Evolutionary conservation across 1,139 yeast genomes (phyloP).

Genomic region (Hanseniaspora uvarum): DNA sequence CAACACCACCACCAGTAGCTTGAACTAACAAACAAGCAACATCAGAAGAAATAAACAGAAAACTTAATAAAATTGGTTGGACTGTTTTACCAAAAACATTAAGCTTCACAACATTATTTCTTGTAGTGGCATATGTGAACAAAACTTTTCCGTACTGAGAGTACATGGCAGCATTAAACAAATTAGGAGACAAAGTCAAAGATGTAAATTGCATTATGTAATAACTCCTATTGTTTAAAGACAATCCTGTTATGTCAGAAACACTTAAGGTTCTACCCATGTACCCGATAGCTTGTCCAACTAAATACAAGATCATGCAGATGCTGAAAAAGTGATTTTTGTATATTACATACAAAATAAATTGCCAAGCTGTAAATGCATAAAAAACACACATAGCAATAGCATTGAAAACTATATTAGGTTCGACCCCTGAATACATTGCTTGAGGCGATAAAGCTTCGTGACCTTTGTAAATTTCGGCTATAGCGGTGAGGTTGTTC

Average conservation of each 20-base stretch:
- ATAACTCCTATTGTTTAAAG: slow-evolving; percentile 30
- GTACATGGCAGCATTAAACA: slow-evolving; percentile 81
- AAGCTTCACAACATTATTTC: not conserved
- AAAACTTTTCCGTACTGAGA: slow-evolving; percentile 24
- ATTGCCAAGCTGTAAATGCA: slow-evolving; percentile 36
- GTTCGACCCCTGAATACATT: slow-evolving; percentile 13
- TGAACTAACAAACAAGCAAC: slow-evolving; percentile 61
- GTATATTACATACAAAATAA: slow-evolving; percentile 36
- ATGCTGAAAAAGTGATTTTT: slow-evolving; percentile 67
- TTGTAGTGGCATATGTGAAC: slow-evolving; percentile 13
- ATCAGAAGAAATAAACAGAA: slow-evolving; percentile 58
- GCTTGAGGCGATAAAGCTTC: slow-evolving; percentile 4
- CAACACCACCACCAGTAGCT: slow-evolving; percentile 73
- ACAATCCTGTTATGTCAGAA: slow-evolving; percentile 30
- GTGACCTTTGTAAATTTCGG: slow-evolving; percentile 12
- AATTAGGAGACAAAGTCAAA: slow-evolving; percentile 76
- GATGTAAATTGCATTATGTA: slow-evolving; percentile 60
- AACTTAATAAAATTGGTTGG: slow-evolving; percentile 31
- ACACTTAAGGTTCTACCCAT: slow-evolving; percentile 47
- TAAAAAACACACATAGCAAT: slow-evolving; percentile 36
- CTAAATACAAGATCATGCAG: slow-evolving; percentile 50
- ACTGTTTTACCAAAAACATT: slow-evolving; percentile 13
- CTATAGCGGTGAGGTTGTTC: not conserved
- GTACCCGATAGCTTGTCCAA: slow-evolving; percentile 63
- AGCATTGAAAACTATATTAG: slow-evolving; percentile 7